Evolutionary conservation across 2,329 filamentous ascomycete genomes (phyloP).

Genomic region (Penicillium sp.): DNA sequence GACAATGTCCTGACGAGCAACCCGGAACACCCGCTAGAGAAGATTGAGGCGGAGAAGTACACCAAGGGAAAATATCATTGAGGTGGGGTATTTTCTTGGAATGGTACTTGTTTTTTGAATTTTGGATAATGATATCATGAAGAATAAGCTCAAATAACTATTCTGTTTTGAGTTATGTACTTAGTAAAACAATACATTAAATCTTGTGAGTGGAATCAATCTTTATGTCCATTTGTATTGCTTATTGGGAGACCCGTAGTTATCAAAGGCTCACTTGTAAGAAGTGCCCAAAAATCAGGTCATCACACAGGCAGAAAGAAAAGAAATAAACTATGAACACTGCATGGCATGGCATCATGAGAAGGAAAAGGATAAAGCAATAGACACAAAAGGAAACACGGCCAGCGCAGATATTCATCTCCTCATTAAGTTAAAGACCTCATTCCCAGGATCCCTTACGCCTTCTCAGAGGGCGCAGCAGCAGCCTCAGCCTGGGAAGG

Average conservation of each 20-base stretch:
- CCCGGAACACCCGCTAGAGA: slow-evolving; percentile 41
- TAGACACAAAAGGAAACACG: slow-evolving; percentile 10
- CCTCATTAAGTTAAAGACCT: neutral
- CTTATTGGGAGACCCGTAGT: neutral
- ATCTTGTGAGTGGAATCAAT: neutral
- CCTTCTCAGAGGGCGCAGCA: slow-evolving; percentile 30
- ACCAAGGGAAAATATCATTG: slow-evolving; percentile 11
- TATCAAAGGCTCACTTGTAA: neutral
- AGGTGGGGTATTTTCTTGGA: neutral
- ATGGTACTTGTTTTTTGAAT: neutral
- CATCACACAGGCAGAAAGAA: slow-evolving; percentile 2
- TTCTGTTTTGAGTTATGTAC: neutral
- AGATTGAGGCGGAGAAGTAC: slow-evolving; percentile 38
- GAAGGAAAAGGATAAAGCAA: neutral
- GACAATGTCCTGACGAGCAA: slow-evolving; percentile 38
- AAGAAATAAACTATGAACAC: too few relatives aligned
- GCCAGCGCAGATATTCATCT: slow-evolving; percentile 8
- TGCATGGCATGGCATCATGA: slow-evolving; percentile 6
- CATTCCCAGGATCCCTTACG: slow-evolving; percentile 11
- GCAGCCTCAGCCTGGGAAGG: slow-evolving; percentile 22
- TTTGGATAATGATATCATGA: slow-evolving; percentile 9
- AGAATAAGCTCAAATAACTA: neutral
- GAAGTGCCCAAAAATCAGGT: neutral
- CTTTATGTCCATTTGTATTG: neutral
- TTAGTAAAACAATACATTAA: neutral